Percentiles rank a stretch among this genome's conserved stretches.
Evolutionary conservation across 495 filamentous ascomycete species (phyloP).

Genomic region (Daldinia decipiens): DNA sequence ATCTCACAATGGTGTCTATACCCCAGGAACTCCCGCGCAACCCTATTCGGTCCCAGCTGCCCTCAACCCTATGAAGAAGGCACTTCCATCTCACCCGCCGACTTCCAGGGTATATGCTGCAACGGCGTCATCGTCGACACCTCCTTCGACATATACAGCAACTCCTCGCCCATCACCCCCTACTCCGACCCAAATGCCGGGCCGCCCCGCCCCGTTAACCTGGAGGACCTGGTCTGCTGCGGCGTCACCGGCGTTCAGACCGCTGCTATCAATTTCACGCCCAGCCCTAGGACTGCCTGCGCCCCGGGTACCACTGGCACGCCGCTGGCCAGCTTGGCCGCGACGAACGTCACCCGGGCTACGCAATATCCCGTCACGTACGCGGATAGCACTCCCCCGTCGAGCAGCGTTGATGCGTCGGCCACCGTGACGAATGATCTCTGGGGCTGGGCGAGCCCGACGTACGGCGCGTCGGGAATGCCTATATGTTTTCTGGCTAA

Average conservation of each 20-base stretch:
- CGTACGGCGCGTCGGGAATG: conserved; percentile 28
- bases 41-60: conserved; percentile 10
- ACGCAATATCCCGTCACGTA: conserved; percentile 19
- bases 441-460: conserved; percentile 24
- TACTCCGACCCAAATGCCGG: background rate
- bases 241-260: conserved; percentile 24
- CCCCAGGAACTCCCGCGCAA: background rate
- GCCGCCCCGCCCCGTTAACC: background rate
- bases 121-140: conserved; percentile 36
- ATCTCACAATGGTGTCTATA: conserved; percentile 30
- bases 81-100: background rate
- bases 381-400: background rate
- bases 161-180: background rate
- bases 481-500: conserved; percentile 31
- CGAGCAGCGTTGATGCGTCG: background rate
- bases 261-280: background rate
- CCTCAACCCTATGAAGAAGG: background rate
- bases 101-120: conserved; percentile 38
- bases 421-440: conserved; percentile 29
- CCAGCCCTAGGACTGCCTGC: conserved; percentile 16
- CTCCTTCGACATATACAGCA: conserved; percentile 26
- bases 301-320: conserved; percentile 21
- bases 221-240: conserved; percentile 29
- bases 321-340: conserved; percentile 26
- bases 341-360: conserved; percentile 19